Evolutionary conservation across 306 rosid genomes (phyloP), one percentile per base, ranked within the genome.

Genomic region (Pyrus communis): DNA sequence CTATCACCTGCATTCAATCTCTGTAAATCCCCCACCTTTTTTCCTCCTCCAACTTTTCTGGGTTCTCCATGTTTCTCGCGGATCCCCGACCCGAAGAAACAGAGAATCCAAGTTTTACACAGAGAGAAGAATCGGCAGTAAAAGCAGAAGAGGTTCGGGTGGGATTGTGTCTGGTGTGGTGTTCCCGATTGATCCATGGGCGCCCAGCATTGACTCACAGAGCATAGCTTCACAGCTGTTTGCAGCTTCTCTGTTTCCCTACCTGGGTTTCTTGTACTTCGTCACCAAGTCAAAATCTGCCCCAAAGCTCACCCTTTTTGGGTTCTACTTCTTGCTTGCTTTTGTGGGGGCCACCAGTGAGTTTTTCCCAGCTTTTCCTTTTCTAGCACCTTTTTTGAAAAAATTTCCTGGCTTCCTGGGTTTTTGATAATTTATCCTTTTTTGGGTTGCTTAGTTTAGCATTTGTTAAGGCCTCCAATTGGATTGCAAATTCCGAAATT

Each of bases 301-400:
- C 35, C 97, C 99, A 0, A 95, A 85, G 72, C 97, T 95, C 77
- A 95, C 99, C 42, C 92, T 95, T 60, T 95, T 95, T 18, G 97
- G 97, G 31, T 95, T 95, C 91, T 95, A 92, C 85, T 95, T 92
- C 76, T 71, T 95, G 82, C 96, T 95, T 35, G 93, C 85, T 60
- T 95, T 95, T 70, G 97, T 95, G 10, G 97, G 90, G 2, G 97
- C 97, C 79, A 92, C 99, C 75, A 87, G 99, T 95, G 62, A 87
- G 96, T 91, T 78, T 38, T 74, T 55, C 79, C 67, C 57, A 13
- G 7, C 9, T 13, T 77, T 18, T 71, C 28, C 78, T 63, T 52
- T 31, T 42, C 60, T 19, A 15, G 27, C 43, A 6, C 22, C 9
- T 13, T 55, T 19, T 46, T 57, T 33, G 17, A 31, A 31, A 4